Evolutionary conservation across 2,329 filamentous ascomycete species (phyloP).

Genomic region (Alternaria ventricosa): DNA sequence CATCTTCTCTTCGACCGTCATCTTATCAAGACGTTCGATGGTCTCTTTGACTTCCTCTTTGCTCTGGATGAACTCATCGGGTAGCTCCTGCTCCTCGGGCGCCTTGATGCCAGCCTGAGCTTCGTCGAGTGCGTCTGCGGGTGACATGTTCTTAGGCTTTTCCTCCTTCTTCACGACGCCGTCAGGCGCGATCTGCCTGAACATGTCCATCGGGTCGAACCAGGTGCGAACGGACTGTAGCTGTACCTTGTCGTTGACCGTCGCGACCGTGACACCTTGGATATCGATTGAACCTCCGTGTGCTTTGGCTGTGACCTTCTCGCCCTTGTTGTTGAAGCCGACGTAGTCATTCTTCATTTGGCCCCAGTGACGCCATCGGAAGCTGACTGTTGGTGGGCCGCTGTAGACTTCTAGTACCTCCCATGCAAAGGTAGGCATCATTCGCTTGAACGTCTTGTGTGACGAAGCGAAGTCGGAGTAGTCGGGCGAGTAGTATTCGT

Average conservation of each 20-base stretch:
- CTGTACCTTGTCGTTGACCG: conserved; percentile 66
- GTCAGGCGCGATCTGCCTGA: conserved; percentile 65
- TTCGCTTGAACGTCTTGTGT: conserved; percentile 74
- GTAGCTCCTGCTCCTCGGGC: conserved; percentile 21
- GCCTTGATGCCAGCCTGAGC: conserved; percentile 17
- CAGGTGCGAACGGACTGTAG: conserved; percentile 67
- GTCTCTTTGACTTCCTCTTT: conserved; percentile 14
- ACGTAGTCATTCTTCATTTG: conserved; percentile 71
- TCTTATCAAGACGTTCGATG: conserved; percentile 13
- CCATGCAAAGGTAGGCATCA: conserved; percentile 77
- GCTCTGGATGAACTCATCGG: conserved; percentile 19
- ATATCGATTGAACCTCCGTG: conserved; percentile 69
- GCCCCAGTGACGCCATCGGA: conserved; percentile 74
- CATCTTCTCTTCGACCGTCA: conserved; percentile 1
- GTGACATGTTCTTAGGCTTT: conserved; percentile 44
- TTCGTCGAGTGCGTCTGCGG: conserved; percentile 36
- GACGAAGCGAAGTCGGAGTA: conserved; percentile 67
- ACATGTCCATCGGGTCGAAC: conserved; percentile 72
- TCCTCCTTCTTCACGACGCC: conserved; percentile 56
- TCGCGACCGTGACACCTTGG: conserved; percentile 67
- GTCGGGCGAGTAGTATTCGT: conserved; percentile 68
- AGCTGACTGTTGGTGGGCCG: conserved; percentile 66
- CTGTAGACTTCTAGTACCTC: conserved; percentile 73
- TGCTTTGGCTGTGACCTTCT: conserved; percentile 68
- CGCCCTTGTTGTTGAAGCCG: conserved; percentile 66